These are phyloP conservation scores for Cercospora sp. DNA, from an alignment of 2,329 filamentous ascomycete species.

Conservation along the genomic window DNA sequence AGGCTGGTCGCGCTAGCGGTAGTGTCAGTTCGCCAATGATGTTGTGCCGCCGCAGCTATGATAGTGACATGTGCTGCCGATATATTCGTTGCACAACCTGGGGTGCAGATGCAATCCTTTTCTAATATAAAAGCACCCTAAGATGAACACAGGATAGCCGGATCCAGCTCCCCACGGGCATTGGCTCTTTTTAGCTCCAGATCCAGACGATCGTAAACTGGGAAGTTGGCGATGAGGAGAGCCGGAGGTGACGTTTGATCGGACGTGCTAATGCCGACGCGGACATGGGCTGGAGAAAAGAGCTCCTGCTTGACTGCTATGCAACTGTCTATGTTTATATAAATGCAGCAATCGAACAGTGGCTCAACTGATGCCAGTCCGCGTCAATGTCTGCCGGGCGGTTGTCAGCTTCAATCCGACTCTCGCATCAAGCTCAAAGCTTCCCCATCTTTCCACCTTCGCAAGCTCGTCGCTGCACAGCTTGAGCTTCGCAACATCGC, in stretches of 20 bases:
- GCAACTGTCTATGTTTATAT: conserved; percentile 4
- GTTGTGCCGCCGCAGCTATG: background rate
- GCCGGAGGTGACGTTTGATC: background rate
- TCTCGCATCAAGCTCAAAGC: conserved; percentile 71
- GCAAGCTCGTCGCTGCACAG: conserved; percentile 67
- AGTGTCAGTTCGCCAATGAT: background rate
- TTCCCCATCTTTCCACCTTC: conserved; percentile 69
- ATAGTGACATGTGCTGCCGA: background rate
- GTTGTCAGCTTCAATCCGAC: conserved; percentile 72
- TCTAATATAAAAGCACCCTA: background rate
- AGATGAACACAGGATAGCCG: background rate
- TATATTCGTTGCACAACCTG: background rate
- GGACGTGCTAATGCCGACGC: conserved; percentile 6
- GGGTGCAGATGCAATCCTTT: background rate
- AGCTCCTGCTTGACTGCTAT: background rate
- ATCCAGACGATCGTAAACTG: conserved; percentile 1
- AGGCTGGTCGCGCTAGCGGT: conserved; percentile 2
- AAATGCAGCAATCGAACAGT: background rate
- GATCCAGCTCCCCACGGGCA: conserved; percentile 1
- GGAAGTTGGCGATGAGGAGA: conserved; percentile 10
- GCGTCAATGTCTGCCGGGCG: conserved; percentile 63
- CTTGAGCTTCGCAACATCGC: conserved; percentile 51
- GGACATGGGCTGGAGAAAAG: background rate
- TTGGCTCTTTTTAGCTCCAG: background rate
- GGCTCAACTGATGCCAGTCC: conserved; percentile 27